These are phyloP conservation scores for Salvia splendens DNA, from an alignment of 257 asterid species.

Conservation along the genomic window DNA sequence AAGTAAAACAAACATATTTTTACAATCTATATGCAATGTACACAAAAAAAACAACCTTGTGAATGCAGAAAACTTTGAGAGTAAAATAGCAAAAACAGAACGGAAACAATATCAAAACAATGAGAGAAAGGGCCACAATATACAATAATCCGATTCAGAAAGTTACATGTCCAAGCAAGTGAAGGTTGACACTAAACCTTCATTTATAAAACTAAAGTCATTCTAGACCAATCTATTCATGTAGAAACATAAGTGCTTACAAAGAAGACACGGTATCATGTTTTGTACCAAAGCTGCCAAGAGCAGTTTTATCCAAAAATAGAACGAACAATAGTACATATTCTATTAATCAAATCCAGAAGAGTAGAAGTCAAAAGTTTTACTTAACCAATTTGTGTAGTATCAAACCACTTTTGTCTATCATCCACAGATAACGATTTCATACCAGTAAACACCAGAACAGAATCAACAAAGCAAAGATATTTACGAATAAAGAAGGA, in stretches of 20 bases:
- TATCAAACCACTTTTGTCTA: conserved; percentile 1
- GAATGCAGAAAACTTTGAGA: background rate
- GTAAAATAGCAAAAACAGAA: background rate
- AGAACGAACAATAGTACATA: too few species aligned
- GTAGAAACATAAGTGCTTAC: background rate
- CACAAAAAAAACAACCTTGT: background rate
- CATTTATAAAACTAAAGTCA: background rate
- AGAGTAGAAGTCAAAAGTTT: background rate
- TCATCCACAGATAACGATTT: background rate
- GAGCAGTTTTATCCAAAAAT: conserved; percentile 4
- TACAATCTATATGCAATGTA: background rate
- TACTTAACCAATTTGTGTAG: background rate
- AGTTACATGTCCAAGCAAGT: background rate
- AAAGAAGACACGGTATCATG: background rate
- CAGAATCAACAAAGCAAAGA: background rate
- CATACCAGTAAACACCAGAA: background rate
- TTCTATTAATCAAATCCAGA: background rate
- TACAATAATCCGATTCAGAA: background rate
- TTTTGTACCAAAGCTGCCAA: background rate
- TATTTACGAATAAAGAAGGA: background rate
- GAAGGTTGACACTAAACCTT: background rate
- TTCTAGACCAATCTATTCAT: conserved; percentile 6
- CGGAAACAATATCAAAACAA: background rate
- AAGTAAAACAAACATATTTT: background rate
- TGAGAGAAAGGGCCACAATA: background rate